These are phyloP conservation scores for Phylloporus arenicola DNA, from an alignment of 768 basidiomycete genomes.

Conservation along the genomic window DNA sequence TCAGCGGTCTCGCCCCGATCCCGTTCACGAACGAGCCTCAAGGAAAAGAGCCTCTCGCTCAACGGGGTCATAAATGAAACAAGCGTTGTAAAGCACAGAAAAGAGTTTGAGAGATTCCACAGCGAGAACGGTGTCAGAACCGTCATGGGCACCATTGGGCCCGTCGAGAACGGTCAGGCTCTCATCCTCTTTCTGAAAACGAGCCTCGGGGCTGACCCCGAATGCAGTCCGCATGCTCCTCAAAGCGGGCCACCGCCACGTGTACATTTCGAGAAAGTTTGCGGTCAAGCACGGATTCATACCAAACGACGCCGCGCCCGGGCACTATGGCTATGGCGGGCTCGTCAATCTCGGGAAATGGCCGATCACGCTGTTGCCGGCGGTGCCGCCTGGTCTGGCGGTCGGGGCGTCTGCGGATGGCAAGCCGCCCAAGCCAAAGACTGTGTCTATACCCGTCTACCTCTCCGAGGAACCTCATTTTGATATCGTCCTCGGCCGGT, in stretches of 20 bases:
- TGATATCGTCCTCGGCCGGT: slow-evolving; percentile 87
- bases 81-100: slow-evolving; percentile 58
- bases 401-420: slow-evolving; percentile 1
- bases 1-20: slow-evolving; percentile 26
- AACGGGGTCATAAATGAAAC: slow-evolving; percentile 31
- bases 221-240: slow-evolving; percentile 83
- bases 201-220: neutral
- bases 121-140: slow-evolving; percentile 90
- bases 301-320: slow-evolving; percentile 79
- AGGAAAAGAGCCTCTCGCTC: slow-evolving; percentile 36
- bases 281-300: slow-evolving; percentile 86
- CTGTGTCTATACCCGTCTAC: slow-evolving; percentile 60
- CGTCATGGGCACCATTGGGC: slow-evolving; percentile 84
- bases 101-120: slow-evolving; percentile 81
- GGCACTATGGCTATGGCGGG: slow-evolving; percentile 91
- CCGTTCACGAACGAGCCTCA: slow-evolving; percentile 34
- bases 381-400: neutral
- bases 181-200: slow-evolving; percentile 14
- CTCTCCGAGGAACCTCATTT: slow-evolving; percentile 94
- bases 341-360: slow-evolving; percentile 80
- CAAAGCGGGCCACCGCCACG: slow-evolving; percentile 85
- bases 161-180: slow-evolving; percentile 70
- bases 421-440: slow-evolving; percentile 29
- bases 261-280: slow-evolving; percentile 94
- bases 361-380: slow-evolving; percentile 67